Evolutionary conservation across 257 asterid genomes (phyloP), one percentile per base, ranked within the genome.

Genomic region (Rhazya stricta): DNA sequence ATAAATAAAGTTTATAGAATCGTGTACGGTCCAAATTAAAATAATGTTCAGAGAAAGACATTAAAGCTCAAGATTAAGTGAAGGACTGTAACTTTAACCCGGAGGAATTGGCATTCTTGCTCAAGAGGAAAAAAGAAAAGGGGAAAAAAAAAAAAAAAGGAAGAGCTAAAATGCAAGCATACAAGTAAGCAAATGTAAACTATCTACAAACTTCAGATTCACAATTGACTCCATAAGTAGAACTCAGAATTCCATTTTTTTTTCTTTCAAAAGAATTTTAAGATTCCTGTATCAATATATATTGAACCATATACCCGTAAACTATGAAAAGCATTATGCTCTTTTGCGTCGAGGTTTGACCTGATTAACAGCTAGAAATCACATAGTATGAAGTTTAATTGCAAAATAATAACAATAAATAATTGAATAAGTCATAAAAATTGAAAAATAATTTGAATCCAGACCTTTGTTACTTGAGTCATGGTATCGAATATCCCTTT

Each of bases 391-490:
- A 16, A 15, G 25, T 62, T 62, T 21, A 51, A 12, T 57, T 15
- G 30, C 69, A 25, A 57, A 7, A 53, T 9, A 2, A 21, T 50
- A 23, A 11, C 21, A 6, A n/a, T n/a, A 29, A 34, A 32, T 15
- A 15, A 15, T 32, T 62, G 8, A 60, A 60, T 27, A 60, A 62
- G 5, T 34, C 69, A 32, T 12, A 15, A 15, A 21, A 32, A 62
- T 4, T 32, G 39, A 3, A 29, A 29, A 10, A 60, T 53, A 53
- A 12, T 41, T 10, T 6, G 10, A 21, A 8, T 48, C 69, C 86
- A 42, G 71, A 89, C 99, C 99, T 95, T 95, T 73, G 98, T 77
- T 42, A 92, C 88, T 81, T 81, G 94, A 82, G 91, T 78, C 99
- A 95, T 88, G 43, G 89, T 80, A 77, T 81, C 90, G 41, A 86